phyloP scores from a whole-genome alignment of 1,284 basidiomycete genomes.

The Sporisorium iseilematis-ciliati region DNA sequence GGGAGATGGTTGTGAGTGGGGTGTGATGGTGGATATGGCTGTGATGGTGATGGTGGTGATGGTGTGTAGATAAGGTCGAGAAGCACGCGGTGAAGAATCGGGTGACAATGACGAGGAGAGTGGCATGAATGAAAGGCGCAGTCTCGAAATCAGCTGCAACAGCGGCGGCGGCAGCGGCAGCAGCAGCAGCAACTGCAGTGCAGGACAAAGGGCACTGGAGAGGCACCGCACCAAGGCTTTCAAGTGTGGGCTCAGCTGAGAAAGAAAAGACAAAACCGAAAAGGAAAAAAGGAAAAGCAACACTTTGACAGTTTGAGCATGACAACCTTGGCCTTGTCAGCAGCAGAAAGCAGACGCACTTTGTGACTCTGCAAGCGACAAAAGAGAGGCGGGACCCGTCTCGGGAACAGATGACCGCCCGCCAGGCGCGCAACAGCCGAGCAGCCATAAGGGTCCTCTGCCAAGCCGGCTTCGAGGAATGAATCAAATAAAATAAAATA shows the following conservation, averaged over 20 bases:
- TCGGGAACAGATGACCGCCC: slow-evolving; percentile 15
- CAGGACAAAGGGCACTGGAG: background rate
- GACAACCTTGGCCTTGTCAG: slow-evolving; percentile 2
- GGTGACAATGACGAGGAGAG: too few species aligned
- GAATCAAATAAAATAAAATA: too few species aligned
- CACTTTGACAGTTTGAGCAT: slow-evolving; percentile 6
- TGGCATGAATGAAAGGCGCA: too few species aligned
- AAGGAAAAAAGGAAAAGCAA: background rate
- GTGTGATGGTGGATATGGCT: background rate
- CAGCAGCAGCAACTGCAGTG: background rate
- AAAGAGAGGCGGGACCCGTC: slow-evolving; percentile 10
- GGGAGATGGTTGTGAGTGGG: too few species aligned
- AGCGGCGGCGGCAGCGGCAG: too few species aligned
- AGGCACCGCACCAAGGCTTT: too few species aligned
- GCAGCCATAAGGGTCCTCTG: slow-evolving; percentile 8
- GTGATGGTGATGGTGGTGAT: slow-evolving; percentile 7
- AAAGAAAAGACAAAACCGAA: too few species aligned
- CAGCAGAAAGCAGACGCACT: background rate
- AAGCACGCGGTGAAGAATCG: background rate
- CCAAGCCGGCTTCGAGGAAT: too few species aligned
- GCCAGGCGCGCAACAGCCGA: slow-evolving; percentile 4
- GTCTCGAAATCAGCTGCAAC: too few species aligned
- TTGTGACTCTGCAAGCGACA: background rate
- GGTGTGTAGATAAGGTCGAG: background rate
- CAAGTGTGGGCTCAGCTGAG: background rate